These are phyloP conservation scores for Dovyalis caffra DNA, from an alignment of 345 rosid species.

Conservation along the genomic window DNA sequence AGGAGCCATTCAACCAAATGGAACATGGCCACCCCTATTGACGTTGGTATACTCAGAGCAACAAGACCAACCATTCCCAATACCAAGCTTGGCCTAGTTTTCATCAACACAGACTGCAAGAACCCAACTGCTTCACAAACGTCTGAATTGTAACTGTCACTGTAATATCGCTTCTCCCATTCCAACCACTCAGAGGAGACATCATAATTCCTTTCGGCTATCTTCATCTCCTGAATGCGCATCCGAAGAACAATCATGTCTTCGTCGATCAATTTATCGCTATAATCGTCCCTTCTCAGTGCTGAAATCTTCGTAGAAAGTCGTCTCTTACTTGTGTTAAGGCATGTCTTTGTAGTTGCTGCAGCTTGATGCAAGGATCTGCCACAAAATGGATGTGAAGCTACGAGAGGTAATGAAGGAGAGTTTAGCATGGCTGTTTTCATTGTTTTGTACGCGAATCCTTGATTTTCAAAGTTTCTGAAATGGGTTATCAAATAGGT, in stretches of 20 bases:
- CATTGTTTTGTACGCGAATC: constrained; percentile 2
- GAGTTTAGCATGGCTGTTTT: background rate
- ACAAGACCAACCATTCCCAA: constrained; percentile 3
- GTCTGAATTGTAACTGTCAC: background rate
- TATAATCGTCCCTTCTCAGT: background rate
- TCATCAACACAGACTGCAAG: constrained; percentile 1
- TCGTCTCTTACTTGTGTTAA: background rate
- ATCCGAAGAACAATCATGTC: constrained; percentile 12
- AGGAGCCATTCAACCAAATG: background rate
- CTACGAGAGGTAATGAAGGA: background rate
- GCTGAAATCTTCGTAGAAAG: background rate
- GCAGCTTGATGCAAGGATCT: background rate
- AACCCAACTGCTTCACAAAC: constrained; percentile 1
- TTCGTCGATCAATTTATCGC: constrained; percentile 1
- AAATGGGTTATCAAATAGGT: background rate
- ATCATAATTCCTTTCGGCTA: background rate
- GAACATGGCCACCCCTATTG: background rate
- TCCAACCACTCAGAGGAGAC: background rate
- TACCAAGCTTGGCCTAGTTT: constrained; percentile 1
- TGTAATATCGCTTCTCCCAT: constrained; percentile 9
- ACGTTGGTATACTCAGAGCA: background rate
- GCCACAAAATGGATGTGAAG: background rate
- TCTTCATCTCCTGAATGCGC: constrained; percentile 11
- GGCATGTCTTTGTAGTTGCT: background rate
- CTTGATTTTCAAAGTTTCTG: background rate